Percentiles rank a stretch among this genome's conserved stretches.
These are phyloP conservation scores for Ceratonia siliqua DNA, from an alignment of 306 rosid species.

Conservation along the genomic window DNA sequence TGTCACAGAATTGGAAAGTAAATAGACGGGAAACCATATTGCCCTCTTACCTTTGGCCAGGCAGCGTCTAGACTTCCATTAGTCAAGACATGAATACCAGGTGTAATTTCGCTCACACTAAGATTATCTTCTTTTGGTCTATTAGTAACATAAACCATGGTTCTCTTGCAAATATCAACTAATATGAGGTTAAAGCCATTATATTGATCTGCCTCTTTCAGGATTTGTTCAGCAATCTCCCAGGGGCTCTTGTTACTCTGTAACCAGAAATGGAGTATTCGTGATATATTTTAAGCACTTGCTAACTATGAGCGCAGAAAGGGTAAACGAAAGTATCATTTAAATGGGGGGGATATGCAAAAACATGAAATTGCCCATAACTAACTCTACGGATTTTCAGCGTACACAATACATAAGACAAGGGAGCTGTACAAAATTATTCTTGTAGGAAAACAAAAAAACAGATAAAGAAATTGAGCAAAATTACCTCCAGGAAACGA, in stretches of 20 bases:
- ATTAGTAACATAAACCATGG: slow-evolving; percentile 78
- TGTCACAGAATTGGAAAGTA: not conserved
- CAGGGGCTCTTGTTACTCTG: slow-evolving; percentile 67
- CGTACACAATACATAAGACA: not conserved
- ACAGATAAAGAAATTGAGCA: slow-evolving; percentile 14
- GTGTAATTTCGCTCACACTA: slow-evolving; percentile 48
- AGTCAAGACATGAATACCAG: slow-evolving; percentile 85
- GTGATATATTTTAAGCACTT: not conserved
- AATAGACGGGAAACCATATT: not conserved
- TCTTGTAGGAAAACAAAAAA: not conserved
- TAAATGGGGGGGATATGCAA: too few species aligned
- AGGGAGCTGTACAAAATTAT: not conserved
- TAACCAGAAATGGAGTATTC: not conserved
- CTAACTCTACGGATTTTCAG: not conserved
- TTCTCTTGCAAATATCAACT: slow-evolving; percentile 55
- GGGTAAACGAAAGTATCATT: not conserved
- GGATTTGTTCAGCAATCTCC: slow-evolving; percentile 65
- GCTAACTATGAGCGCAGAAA: not conserved
- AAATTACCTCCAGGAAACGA: slow-evolving; percentile 64
- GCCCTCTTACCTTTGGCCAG: slow-evolving; percentile 79
- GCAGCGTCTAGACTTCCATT: slow-evolving; percentile 73
- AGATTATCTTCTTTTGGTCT: slow-evolving; percentile 48
- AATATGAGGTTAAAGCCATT: slow-evolving; percentile 80
- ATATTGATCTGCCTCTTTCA: slow-evolving; percentile 59
- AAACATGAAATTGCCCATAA: not conserved